Conservation (phyloP, 768 basidiomycete species). For the Mycena capillaripes region DNA sequence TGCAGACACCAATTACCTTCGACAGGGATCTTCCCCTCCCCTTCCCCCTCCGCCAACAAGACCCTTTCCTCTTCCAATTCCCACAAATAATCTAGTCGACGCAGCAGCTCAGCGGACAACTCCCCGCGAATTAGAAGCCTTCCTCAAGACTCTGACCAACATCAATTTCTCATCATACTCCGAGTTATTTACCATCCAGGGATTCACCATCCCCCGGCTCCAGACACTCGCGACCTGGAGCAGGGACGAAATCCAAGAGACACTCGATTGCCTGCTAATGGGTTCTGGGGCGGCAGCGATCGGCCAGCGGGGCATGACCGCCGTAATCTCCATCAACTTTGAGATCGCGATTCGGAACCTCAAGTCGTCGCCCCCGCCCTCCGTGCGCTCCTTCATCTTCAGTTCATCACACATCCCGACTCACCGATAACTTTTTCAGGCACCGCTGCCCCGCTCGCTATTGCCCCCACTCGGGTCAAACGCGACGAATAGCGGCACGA, state of each 20-base stretch:
- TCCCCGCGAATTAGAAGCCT: not conserved
- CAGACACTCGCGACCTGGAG: not conserved
- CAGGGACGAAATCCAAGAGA: not conserved
- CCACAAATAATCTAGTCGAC: not conserved
- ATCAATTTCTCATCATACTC: not conserved
- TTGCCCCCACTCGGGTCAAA: not conserved
- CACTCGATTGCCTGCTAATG: not conserved
- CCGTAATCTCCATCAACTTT: not conserved
- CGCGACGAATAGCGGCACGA: not conserved
- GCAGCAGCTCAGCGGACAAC: not conserved
- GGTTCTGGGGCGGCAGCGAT: not conserved
- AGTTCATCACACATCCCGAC: not conserved
- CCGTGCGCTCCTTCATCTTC: not conserved
- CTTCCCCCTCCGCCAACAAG: too few species aligned
- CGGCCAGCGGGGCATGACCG: not conserved
- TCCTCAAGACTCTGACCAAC: not conserved
- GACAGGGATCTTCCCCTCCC: too few species aligned
- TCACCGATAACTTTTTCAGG: not conserved
- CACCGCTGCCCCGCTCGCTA: not conserved
- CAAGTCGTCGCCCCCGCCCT: not conserved
- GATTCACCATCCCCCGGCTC: not conserved
- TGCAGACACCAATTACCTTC: too few species aligned
- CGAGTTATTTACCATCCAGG: not conserved
- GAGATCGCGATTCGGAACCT: constrained; percentile 5
- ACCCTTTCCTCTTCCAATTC: not conserved